Evolutionary conservation across 2,329 filamentous ascomycete genomes (phyloP), one percentile per base, ranked within the genome.

Genomic region (Claviceps purpurea): DNA sequence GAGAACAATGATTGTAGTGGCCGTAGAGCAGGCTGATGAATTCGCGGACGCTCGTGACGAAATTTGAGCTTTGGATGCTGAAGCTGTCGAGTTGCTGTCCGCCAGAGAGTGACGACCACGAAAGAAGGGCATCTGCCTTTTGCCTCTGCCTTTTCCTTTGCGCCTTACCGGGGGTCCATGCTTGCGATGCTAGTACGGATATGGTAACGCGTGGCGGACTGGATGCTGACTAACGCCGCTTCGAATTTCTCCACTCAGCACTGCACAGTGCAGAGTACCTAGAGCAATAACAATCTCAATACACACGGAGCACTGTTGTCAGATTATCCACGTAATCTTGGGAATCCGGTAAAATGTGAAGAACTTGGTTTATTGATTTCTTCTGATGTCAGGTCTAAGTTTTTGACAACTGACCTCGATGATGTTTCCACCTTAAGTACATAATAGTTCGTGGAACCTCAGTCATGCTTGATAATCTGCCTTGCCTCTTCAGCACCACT

Each of bases 201-300:
- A 3, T 5, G 26, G 40, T 18, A 37, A 50, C 26, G 26, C 48
- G 37, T 13, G 4, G 2, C 18, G 37, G 14, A 34, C 16, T 16
- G 38, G 30, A 11, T 45, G 49, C 49, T 50, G 41, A 50, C 41
- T 45, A 45, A 50, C 18, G 45, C 38, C 38, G 63, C 71, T 14
- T 58, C 59, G n/a, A 64, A 51, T 54, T 61, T 76, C n/a, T 69
- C 76, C 51, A 55, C 16, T 18, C 11, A 4, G n/a, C 6, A 18
- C 16, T 41, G n/a, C n/a, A n/a, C n/a, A n/a, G n/a, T 26, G 24
- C 24, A 24, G 24, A 24, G 24, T 5, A 24, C 6, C n/a, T n/a
- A n/a, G n/a, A 7, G 24, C 24, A 24, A 24, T 24, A 26, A 26
- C 24, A 26, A 26, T 6, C 5, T 26, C 24, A 26, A 26, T 26